phyloP scores from a whole-genome alignment of 805 yeast species.

The Jamesozyma hellenica region DNA sequence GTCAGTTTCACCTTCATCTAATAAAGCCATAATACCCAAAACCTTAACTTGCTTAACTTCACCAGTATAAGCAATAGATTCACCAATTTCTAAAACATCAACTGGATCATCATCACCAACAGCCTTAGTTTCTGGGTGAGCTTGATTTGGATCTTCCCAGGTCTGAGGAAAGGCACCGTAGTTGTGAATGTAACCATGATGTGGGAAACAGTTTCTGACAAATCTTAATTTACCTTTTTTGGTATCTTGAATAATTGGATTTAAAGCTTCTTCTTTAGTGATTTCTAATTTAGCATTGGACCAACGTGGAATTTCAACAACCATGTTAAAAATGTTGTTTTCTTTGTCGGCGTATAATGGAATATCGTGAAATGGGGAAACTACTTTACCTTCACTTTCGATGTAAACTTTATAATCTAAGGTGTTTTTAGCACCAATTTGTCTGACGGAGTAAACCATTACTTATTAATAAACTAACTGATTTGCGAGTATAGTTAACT shows the following conservation, averaged over 20 bases:
- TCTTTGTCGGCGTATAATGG: conserved; percentile 91
- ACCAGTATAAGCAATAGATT: conserved; percentile 54
- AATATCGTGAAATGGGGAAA: conserved; percentile 91
- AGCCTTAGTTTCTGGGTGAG: conserved; percentile 56
- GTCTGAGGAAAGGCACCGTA: conserved; percentile 98
- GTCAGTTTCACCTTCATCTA: conserved; percentile 86
- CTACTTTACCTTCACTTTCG: conserved; percentile 87
- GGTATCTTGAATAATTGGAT: conserved; percentile 95
- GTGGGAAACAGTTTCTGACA: conserved; percentile 96
- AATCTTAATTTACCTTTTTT: conserved; percentile 94
- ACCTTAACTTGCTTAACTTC: conserved; percentile 82
- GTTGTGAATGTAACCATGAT: conserved; percentile 96
- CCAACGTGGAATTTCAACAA: conserved; percentile 98
- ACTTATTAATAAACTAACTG: too few species aligned
- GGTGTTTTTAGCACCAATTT: conserved; percentile 91
- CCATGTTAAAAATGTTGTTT: conserved; percentile 76
- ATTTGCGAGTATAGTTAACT: too few species aligned
- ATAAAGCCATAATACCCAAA: conserved; percentile 85
- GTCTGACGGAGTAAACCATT: conserved; percentile 82
- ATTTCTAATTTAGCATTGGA: conserved; percentile 95
- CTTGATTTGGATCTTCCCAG: conserved; percentile 64
- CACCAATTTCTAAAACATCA: conserved; percentile 78
- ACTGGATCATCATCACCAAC: conserved; percentile 81
- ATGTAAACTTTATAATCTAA: conserved; percentile 85
- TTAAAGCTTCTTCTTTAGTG: conserved; percentile 69